Evolutionary conservation across 2,329 filamentous ascomycete genomes (phyloP).

Genomic region (Rhynchosporium graminicola): DNA sequence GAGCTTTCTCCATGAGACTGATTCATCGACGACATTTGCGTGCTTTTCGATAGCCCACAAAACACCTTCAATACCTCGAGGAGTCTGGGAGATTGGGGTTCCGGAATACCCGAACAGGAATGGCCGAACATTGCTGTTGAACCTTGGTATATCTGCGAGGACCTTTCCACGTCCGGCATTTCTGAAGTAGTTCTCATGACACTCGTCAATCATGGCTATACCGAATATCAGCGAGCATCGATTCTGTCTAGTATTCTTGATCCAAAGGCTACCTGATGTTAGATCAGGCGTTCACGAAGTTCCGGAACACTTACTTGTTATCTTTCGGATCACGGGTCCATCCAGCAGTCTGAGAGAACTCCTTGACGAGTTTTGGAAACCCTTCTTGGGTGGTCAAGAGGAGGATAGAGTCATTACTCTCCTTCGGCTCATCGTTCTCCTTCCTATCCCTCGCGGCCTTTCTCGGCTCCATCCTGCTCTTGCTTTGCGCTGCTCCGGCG

Average conservation of each 20-base stretch:
- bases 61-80: slow-evolving; percentile 26
- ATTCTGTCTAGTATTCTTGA: slow-evolving; percentile 3
- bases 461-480: slow-evolving; percentile 3
- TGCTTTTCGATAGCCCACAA: slow-evolving; percentile 29
- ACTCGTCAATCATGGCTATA: slow-evolving; percentile 33
- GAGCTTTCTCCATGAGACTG: slow-evolving; percentile 14
- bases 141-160: slow-evolving; percentile 22
- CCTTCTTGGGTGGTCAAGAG: slow-evolving; percentile 22
- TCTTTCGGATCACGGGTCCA: not conserved
- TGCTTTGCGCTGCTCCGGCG: slow-evolving; percentile 1
- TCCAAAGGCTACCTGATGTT: slow-evolving; percentile 17
- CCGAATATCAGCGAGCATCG: slow-evolving; percentile 26
- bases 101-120: slow-evolving; percentile 32
- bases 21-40: not conserved
- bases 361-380: slow-evolving; percentile 20
- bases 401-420: slow-evolving; percentile 25
- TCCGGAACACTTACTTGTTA: not conserved
- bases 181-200: slow-evolving; percentile 26
- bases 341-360: slow-evolving; percentile 18
- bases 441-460: slow-evolving; percentile 4
- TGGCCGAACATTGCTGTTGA: slow-evolving; percentile 14
- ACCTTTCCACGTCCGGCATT: slow-evolving; percentile 20
- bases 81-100: slow-evolving; percentile 26
- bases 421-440: slow-evolving; percentile 8
- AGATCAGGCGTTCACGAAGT: not conserved